Conservation (phyloP, 2,329 filamentous ascomycete species). For the Monilinia vaccinii-corymbosi region DNA sequence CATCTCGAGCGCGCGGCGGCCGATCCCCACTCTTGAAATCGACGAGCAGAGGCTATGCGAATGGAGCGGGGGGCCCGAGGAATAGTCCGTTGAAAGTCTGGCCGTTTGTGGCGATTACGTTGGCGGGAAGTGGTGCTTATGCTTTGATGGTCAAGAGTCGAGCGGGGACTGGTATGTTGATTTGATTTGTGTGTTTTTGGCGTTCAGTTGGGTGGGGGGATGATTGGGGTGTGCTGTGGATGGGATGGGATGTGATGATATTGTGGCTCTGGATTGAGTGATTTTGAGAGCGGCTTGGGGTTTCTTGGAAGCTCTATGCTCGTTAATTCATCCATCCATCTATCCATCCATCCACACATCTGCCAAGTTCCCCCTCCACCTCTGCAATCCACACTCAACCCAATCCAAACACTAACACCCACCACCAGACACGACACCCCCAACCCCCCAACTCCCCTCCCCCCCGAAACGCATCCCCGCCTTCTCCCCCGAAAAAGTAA, state of each 20-base stretch:
- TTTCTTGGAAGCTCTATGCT: neutral
- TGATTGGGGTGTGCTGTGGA: too few species aligned
- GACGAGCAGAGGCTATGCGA: conserved; percentile 21
- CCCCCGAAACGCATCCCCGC: conserved; percentile 51
- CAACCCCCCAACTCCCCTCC: conserved; percentile 32
- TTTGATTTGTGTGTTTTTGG: neutral
- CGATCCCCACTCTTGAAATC: conserved; percentile 11
- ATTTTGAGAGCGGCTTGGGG: conserved; percentile 26
- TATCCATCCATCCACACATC: neutral
- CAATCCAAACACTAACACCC: neutral
- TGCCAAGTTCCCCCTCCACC: neutral
- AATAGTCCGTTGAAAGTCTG: conserved; percentile 31
- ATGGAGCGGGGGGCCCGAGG: conserved; percentile 21
- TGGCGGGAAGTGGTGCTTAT: conserved; percentile 41
- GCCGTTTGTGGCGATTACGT: conserved; percentile 35
- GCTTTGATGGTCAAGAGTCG: conserved; percentile 41
- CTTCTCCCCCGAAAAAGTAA: conserved; percentile 69
- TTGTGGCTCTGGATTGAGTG: neutral
- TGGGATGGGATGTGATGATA: neutral
- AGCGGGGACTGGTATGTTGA: conserved; percentile 26
- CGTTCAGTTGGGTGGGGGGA: neutral
- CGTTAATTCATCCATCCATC: neutral
- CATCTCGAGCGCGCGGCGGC: conserved; percentile 14
- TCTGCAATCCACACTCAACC: neutral
- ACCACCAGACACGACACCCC: conserved; percentile 8